Conservation (phyloP, 1,284 basidiomycete species). For the Phellinidium pouzarii region DNA sequence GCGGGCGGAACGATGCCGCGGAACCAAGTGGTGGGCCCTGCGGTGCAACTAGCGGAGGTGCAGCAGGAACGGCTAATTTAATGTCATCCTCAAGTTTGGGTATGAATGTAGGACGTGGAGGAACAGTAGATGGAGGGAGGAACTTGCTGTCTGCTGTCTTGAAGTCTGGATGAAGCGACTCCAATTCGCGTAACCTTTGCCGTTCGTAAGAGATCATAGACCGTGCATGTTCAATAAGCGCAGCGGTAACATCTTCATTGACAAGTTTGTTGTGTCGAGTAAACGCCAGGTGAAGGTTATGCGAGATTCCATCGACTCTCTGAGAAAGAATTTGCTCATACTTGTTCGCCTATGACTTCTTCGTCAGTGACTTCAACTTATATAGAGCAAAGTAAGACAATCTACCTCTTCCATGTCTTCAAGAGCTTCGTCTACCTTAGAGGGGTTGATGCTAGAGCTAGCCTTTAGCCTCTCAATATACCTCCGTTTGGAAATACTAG, state of each 20-base stretch:
- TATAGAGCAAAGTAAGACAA: conserved; percentile 12
- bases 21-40: conserved; percentile 3
- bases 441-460: conserved; percentile 78
- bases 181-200: conserved; percentile 80
- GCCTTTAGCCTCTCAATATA: conserved; percentile 88
- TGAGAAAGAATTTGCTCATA: conserved; percentile 78
- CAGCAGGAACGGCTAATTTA: conserved; percentile 28
- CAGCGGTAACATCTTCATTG: conserved; percentile 82
- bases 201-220: conserved; percentile 87
- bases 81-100: conserved; percentile 59
- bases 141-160: conserved; percentile 57
- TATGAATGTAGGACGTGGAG: conserved; percentile 53
- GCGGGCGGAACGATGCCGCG: conserved; percentile 15
- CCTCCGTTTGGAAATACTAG: conserved; percentile 84
- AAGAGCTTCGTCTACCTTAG: conserved; percentile 87
- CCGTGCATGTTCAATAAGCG: conserved; percentile 85
- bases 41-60: conserved; percentile 6
- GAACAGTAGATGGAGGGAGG: conserved; percentile 39
- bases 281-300: conserved; percentile 82
- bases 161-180: conserved; percentile 76
- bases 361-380: conserved; percentile 12
- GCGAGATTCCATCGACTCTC: conserved; percentile 83
- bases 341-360: conserved; percentile 61
- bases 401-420: conserved; percentile 89
- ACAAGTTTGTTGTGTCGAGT: conserved; percentile 77